Percentiles rank a stretch among this genome's conserved stretches.
phyloP scores from a whole-genome alignment of 495 filamentous ascomycete genomes.

The Trichodelitschia bisporula region DNA sequence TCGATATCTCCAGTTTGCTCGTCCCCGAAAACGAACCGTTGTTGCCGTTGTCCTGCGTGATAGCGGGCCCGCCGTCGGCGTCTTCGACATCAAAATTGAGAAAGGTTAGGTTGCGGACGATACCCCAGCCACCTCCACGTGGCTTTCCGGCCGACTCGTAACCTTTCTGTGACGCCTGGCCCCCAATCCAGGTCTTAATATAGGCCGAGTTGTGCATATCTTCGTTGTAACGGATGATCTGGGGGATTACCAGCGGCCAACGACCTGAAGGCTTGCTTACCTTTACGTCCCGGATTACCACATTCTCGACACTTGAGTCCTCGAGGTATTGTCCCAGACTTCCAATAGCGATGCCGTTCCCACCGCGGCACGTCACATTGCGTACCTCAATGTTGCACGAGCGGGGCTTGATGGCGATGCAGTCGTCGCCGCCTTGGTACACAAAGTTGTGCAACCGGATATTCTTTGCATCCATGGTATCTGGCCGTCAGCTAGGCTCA shows the following conservation, averaged over 20 bases:
- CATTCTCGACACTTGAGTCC: conserved; percentile 24
- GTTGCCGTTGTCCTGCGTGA: conserved; percentile 25
- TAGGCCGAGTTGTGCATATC: conserved; percentile 27
- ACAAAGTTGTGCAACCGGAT: conserved; percentile 25
- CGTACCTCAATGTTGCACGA: conserved; percentile 25
- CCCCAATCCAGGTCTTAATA: conserved; percentile 34
- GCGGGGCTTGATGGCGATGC: conserved; percentile 31
- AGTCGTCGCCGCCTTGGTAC: conserved; percentile 36
- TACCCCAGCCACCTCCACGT: conserved; percentile 27
- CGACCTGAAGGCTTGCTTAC: not conserved
- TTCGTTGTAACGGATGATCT: conserved; percentile 21
- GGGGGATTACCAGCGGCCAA: too few species aligned
- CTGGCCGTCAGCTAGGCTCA: conserved; percentile 6
- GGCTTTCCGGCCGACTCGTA: conserved; percentile 25
- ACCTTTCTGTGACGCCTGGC: conserved; percentile 17
- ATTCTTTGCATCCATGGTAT: conserved; percentile 31
- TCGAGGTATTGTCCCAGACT: conserved; percentile 32
- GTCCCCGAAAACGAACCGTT: conserved; percentile 26
- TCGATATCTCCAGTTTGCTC: conserved; percentile 23
- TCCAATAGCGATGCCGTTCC: conserved; percentile 32
- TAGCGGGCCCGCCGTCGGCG: conserved; percentile 17
- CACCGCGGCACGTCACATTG: conserved; percentile 28
- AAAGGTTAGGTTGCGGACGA: conserved; percentile 25
- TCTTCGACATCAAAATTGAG: conserved; percentile 26
- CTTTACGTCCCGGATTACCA: conserved; percentile 21